Base-by-base conservation (phyloP, 2,329 filamentous ascomycete species). In the Colletotrichum shisoi region DNA sequence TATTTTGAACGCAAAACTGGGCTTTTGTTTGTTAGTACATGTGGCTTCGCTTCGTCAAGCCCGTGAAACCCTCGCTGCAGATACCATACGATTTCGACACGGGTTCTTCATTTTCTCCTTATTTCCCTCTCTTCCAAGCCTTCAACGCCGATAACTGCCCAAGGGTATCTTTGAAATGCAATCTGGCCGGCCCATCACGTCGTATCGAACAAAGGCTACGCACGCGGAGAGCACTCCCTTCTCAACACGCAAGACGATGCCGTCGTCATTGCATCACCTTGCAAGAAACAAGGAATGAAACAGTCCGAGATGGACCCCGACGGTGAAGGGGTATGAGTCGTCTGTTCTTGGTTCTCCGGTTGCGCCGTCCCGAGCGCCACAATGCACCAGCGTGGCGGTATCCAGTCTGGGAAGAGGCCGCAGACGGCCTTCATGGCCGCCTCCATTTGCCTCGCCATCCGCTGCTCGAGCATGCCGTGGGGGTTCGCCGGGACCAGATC, bases 381-480 rank as follows among this genome's bases (percentile, higher is more conserved):
- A 63, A 83, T 78, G 31, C 72, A 73, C 79, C 81, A 83, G 3
- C 66, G 69, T 2, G 78, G 77, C 6, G 78, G 73, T 13, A 49
- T 72, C 76, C 78, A 80, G 15, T 67, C 66, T 0, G 76, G 74
- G 4, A 72, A 70, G 34, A 74, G 70, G 11, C 74, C 71, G 40
- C 72, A 72, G n/a, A 80, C 69, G 4, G 73, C 74, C 11, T 67
- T 67, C 44, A 82, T 71, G 11, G 79, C 79, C 63, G 67, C 68
- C 34, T 68, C 61, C 21, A 82, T 74, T 67, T 80, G 79, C 44
- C 73, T 71, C 24, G 73, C 73, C 69, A 83, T 76, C 40, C 77
- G 74, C 52, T 76, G 73, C 4, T 73, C 73, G 56, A 78, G 72
- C 37, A 70, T 69, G 7, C 76, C 73, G 46, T 77, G 72, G 13